Percentiles rank a stretch among this genome's conserved stretches.
phyloP scores from a whole-genome alignment of 257 asterid genomes.

The Gentiana dahurica region DNA sequence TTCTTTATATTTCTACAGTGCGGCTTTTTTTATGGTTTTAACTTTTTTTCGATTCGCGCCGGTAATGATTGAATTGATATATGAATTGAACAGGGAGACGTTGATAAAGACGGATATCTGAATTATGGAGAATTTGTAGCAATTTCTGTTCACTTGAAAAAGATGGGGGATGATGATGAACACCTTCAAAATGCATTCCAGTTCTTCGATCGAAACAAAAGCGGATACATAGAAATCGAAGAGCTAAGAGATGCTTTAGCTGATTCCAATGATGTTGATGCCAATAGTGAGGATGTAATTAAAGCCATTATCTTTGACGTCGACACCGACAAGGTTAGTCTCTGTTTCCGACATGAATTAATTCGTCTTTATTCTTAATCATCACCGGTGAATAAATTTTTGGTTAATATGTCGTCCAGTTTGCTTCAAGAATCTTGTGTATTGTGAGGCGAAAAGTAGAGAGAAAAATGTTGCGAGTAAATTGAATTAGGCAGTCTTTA shows the following conservation, averaged over 20 bases:
- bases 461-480: too few relatives aligned
- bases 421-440: too few relatives aligned
- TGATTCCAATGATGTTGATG: slow-evolving; percentile 60
- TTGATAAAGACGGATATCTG: slow-evolving; percentile 70
- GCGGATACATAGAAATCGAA: slow-evolving; percentile 14
- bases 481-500: too few relatives aligned
- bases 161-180: slow-evolving; percentile 57
- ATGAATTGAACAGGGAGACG: slow-evolving; percentile 51
- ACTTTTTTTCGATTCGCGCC: background rate
- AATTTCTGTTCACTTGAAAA: slow-evolving; percentile 64
- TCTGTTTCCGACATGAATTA: background rate
- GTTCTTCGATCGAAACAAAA: slow-evolving; percentile 54
- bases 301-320: slow-evolving; percentile 76
- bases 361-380: too few relatives aligned
- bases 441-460: too few relatives aligned
- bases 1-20: background rate
- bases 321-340: slow-evolving; percentile 75
- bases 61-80: background rate
- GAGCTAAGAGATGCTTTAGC: slow-evolving; percentile 66
- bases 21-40: background rate
- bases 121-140: slow-evolving; percentile 81
- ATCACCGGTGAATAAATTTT: too few relatives aligned
- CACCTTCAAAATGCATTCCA: slow-evolving; percentile 62
- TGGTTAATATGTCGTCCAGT: too few relatives aligned
- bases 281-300: slow-evolving; percentile 59